Evolutionary conservation across 768 basidiomycete species (phyloP), one percentile per base, ranked within the genome.

Genomic region (Amanita rubescens): DNA sequence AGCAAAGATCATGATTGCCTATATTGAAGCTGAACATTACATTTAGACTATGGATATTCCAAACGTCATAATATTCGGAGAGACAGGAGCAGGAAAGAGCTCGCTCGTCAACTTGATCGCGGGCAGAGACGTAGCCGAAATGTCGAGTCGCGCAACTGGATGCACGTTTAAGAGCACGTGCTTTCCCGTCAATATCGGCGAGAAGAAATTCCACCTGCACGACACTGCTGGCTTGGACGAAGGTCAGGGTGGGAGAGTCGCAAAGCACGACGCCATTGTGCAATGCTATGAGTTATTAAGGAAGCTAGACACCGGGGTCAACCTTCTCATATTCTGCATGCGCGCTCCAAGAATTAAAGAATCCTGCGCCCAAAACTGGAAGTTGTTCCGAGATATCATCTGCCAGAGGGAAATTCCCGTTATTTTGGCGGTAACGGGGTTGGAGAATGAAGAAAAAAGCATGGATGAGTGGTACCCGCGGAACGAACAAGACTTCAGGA

Each of bases 161-260:
- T 71, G 66, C 54, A 76, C 76, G 1, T 67, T 75, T 55, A 46
- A 62, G 4, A 65, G 58, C 38, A 57, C 56, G 7, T 50, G 57
- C 3, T 66, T 74, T 51, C 32, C 49, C 2, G 58, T 64, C 27
- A 45, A 50, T 3, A 58, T 74, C 53, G 45, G 56, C 22, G 67
- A 60, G 34, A 54, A 50, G 25, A 41, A 15, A 0, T 69, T 63
- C 53, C 59, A 62, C 30, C 46, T 75, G 20, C 67, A 68, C 63
- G 74, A 75, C 49, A 75, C 73, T 1, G 64, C 69, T 12, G 74
- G 75, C 9, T 67, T 75, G 4, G 63, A 74, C 39, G 74, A 74
- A 54, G 71, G 62, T 5, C 56, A 62, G 1, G 32, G 19, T 8
- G 64, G 64, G 20, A 54, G 55, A 1, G 59, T 67, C 9, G 51